Base-by-base conservation (phyloP, 345 rosid species). In the Syzygium grande region DNA sequence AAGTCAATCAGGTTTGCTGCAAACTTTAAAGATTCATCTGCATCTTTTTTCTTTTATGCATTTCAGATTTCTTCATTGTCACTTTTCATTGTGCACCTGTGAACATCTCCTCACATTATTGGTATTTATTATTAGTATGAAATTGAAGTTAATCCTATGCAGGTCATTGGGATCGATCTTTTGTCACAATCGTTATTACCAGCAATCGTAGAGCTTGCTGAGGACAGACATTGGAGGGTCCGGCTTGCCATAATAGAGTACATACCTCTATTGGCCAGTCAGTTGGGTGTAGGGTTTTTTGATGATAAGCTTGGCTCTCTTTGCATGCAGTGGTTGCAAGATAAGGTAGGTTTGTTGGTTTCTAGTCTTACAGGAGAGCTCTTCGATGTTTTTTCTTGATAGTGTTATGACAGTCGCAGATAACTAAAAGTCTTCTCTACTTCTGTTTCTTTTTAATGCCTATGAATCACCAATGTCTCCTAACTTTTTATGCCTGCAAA, bases 311-410 rank as follows among this genome's bases (percentile, higher is more conserved):
- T 97, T 73, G 99, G 98, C 56, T 91, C 97, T 86, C 97, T 97
- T 87, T 97, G 99, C 93, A 97, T 96, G 99, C 99, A 96, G 83
- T 97, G 99, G 99, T 92, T 96, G 91, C 94, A 97, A 87, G 99
- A 97, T 92, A 97, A 97, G 99, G 99, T 96, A 97, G 99, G 99
- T 96, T 87, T 73, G 92, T 89, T 41, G 80, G 13, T 73, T 73
- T 38, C 46, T 34, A 34, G 80, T 73, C 80, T 73, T 77, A 73
- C 25, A 34, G 49, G 80, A 73, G 25, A 73, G 49, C 80, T 73
- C 49, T 68, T 16, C 4, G 25, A 73, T 22, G 22, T 73, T 73
- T 34, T 46, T 73, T 22, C 25, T 38, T 73, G 80, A 34, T 73
- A 19, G 80, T 34, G 46, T 73, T 34, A 17, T 34, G 80, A 73